Conservation (phyloP, 371 early-diverging fungal species). For the Mucor irregularis region DNA sequence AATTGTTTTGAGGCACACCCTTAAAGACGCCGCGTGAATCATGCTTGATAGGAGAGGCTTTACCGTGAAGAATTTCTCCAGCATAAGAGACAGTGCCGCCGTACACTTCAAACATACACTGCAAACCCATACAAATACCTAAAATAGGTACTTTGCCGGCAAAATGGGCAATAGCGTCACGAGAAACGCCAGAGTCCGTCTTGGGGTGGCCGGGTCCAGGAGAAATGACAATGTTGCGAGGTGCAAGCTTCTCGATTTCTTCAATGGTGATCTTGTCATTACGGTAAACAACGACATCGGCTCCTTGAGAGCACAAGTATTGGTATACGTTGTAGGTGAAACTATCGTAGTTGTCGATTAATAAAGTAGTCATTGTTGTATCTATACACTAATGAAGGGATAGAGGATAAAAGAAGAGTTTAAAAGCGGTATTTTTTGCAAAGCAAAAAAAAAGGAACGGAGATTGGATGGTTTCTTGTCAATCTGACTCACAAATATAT, state of each 20-base stretch:
- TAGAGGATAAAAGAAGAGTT: constrained; percentile 1
- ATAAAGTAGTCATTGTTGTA: constrained; percentile 66
- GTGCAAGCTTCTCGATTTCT: constrained; percentile 75
- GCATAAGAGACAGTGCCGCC: constrained; percentile 91
- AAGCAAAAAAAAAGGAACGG: neutral
- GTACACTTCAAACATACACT: constrained; percentile 93
- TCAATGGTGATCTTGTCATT: constrained; percentile 92
- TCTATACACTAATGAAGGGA: neutral
- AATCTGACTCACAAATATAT: constrained; percentile 10
- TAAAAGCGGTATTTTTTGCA: neutral
- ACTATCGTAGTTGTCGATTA: constrained; percentile 98
- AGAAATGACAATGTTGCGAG: constrained; percentile 92
- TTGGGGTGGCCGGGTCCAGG: constrained; percentile 96
- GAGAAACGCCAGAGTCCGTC: constrained; percentile 88
- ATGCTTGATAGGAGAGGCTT: constrained; percentile 85
- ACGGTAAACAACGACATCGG: constrained; percentile 86
- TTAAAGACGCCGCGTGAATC: constrained; percentile 88
- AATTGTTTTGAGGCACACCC: constrained; percentile 79
- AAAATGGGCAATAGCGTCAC: constrained; percentile 80
- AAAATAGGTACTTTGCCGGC: constrained; percentile 93
- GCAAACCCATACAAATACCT: constrained; percentile 97
- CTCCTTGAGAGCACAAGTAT: constrained; percentile 87
- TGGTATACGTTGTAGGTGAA: constrained; percentile 98
- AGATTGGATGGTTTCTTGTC: constrained; percentile 8
- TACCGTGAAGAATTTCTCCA: constrained; percentile 95